These are phyloP conservation scores for Amaranthus palmeri DNA, from an alignment of 148 eudicot genomes.

Conservation along the genomic window DNA sequence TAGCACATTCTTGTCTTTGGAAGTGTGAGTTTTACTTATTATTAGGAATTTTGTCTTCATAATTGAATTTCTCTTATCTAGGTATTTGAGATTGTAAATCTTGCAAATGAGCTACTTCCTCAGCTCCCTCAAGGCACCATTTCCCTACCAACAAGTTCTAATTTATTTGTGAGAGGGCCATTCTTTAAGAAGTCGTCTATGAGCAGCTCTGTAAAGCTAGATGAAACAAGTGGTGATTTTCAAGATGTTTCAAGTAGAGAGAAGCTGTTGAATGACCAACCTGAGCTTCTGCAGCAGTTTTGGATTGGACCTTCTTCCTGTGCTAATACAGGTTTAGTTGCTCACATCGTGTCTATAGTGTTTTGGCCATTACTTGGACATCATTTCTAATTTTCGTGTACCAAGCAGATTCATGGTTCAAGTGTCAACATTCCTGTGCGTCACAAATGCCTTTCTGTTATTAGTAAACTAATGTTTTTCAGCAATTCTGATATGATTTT, in stretches of 20 bases:
- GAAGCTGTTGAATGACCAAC: constrained; percentile 79
- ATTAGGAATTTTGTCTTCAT: not conserved
- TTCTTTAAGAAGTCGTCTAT: constrained; percentile 48
- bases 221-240: constrained; percentile 45
- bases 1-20: no score
- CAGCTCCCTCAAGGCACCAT: constrained; percentile 86
- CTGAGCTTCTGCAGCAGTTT: constrained; percentile 90
- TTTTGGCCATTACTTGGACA: not conserved
- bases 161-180: constrained; percentile 58
- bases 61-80: constrained; percentile 17
- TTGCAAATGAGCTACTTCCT: constrained; percentile 99
- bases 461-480: constrained; percentile 93
- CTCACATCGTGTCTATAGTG: not conserved
- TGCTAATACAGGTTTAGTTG: constrained; percentile 66
- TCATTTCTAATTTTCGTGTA: constrained; percentile 6
- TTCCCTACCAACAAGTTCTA: constrained; percentile 72
- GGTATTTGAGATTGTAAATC: constrained; percentile 96
- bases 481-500: constrained; percentile 85
- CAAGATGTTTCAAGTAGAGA: constrained; percentile 64
- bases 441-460: constrained; percentile 91
- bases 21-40: no score
- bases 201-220: constrained; percentile 58
- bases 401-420: constrained; percentile 83
- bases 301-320: constrained; percentile 92
- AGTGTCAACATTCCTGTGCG: constrained; percentile 98